Base-by-base conservation (phyloP, 2,329 filamentous ascomycete genomes). In the Colletotrichum chlorophyti region DNA sequence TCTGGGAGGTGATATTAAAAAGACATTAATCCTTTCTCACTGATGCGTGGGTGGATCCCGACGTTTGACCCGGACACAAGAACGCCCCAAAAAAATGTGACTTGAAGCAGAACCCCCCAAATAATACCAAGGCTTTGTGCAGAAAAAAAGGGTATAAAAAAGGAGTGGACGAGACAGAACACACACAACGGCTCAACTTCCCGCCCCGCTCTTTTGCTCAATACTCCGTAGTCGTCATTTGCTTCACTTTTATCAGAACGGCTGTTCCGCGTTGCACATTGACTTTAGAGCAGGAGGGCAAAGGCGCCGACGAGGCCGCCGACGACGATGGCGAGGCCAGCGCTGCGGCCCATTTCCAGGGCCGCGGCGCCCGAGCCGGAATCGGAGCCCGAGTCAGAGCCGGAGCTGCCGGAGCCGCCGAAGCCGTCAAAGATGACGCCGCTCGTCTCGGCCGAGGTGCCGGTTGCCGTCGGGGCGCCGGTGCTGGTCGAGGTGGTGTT, bases 401-500 rank as follows among this genome's bases (percentile, higher is more conserved):
- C 46, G 38, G 53, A 27, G 48, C 46, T 41, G 15, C 65, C 60
- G 14, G 61, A 59, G 19, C 55, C 53, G 24, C 51, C 58, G 12
- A 63, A 46, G 9, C 71, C 74, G 14, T 70, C 70, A 66, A 72
- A 82, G 47, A 82, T 72, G 41, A 63, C 63, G 17, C 72, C 70
- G 27, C 70, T 69, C 2, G 72, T 71, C 37, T 65, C 49, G 42
- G 66, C 52, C 12, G 63, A 53, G 19, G 67, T 72, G 50, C 72
- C 70, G 21, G 77, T 74, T 14, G 77, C 67, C 11, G 74, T 69
- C 5, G 76, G 69, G 7, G 79, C 69, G 9, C 75, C 74, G 9
- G 75, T 74, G 14, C 79, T 73, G 15, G 77, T 75, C 7, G 79
- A 73, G 6, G 83, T 83, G 5, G 71, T 66, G 74, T 91, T 92